Percentiles rank a stretch among this genome's conserved stretches.
Evolutionary conservation across 2,329 filamentous ascomycete genomes (phyloP).

Genomic region (Verticillium nonalfalfae): DNA sequence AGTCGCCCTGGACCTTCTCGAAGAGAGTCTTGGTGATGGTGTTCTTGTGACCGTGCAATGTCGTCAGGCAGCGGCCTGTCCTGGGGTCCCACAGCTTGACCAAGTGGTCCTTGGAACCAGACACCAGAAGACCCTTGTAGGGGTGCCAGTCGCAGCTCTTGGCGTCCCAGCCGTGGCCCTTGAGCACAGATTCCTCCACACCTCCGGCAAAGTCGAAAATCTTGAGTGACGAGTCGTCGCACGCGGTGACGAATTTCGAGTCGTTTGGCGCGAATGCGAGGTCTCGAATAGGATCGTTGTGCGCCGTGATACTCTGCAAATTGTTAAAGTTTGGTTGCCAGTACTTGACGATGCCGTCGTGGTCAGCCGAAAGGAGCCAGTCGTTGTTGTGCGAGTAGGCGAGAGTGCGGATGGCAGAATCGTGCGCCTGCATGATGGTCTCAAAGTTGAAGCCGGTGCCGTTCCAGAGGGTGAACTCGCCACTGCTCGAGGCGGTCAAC

Average conservation of each 20-base stretch:
- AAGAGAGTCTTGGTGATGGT: constrained; percentile 91
- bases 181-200: constrained; percentile 73
- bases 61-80: constrained; percentile 82
- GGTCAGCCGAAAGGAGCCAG: constrained; percentile 93
- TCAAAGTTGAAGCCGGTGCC: constrained; percentile 99
- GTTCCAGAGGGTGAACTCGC: constrained; percentile 98
- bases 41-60: constrained; percentile 94
- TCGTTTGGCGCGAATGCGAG: constrained; percentile 92
- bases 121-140: constrained; percentile 86
- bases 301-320: constrained; percentile 87
- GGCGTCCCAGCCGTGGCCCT: constrained; percentile 96
- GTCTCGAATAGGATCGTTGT: constrained; percentile 83
- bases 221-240: constrained; percentile 87
- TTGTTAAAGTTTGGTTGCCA: constrained; percentile 99
- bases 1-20: constrained; percentile 74
- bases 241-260: constrained; percentile 91
- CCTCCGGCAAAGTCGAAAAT: constrained; percentile 94
- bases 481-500: constrained; percentile 89
- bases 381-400: constrained; percentile 94
- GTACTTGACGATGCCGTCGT: constrained; percentile 94
- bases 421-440: constrained; percentile 97
- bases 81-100: constrained; percentile 99
- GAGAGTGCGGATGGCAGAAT: constrained; percentile 75
- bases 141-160: constrained; percentile 98
- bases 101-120: constrained; percentile 93